Evolutionary conservation across 176 grass and related monocot species (phyloP).

Genomic region (Dactylis glomerata): DNA sequence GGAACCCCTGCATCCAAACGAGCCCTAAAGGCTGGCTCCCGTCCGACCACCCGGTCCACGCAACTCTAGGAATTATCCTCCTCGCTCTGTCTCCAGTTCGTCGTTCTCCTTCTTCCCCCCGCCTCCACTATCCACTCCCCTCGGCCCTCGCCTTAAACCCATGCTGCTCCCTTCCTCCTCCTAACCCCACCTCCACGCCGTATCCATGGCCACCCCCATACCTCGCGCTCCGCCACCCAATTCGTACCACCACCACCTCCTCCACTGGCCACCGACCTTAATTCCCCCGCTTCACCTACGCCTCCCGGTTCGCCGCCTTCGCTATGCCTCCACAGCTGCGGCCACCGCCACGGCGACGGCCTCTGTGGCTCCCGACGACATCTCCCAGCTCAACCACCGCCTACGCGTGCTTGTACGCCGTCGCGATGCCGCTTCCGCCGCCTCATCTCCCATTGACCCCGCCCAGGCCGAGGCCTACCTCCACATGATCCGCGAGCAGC

Average conservation of each 20-base stretch:
- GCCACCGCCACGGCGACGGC: slow-evolving; percentile 5
- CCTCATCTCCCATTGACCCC: slow-evolving; percentile 30
- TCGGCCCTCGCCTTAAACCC: neutral
- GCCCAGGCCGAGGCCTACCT: slow-evolving; percentile 73
- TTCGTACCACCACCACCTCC: neutral
- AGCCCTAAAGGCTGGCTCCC: too few relatives aligned
- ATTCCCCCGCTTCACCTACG: slow-evolving; percentile 5
- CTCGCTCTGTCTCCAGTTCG: too few relatives aligned
- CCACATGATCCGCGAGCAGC: slow-evolving; percentile 47
- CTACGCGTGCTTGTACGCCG: slow-evolving; percentile 53
- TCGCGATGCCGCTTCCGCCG: slow-evolving; percentile 17
- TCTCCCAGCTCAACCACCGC: slow-evolving; percentile 63
- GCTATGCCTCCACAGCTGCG: neutral
- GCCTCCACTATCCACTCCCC: too few relatives aligned
- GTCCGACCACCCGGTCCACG: too few relatives aligned
- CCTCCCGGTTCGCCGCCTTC: slow-evolving; percentile 22
- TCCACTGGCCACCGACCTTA: slow-evolving; percentile 16
- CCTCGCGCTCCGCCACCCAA: slow-evolving; percentile 8
- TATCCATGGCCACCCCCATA: slow-evolving; percentile 26
- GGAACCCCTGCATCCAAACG: too few relatives aligned
- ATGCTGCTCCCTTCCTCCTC: neutral
- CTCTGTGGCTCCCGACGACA: slow-evolving; percentile 54
- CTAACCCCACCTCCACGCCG: neutral
- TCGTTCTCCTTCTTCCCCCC: too few relatives aligned
- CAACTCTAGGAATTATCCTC: too few relatives aligned